phyloP scores from a whole-genome alignment of 2,329 filamentous ascomycete genomes.

The Hypoxylon sp. region DNA sequence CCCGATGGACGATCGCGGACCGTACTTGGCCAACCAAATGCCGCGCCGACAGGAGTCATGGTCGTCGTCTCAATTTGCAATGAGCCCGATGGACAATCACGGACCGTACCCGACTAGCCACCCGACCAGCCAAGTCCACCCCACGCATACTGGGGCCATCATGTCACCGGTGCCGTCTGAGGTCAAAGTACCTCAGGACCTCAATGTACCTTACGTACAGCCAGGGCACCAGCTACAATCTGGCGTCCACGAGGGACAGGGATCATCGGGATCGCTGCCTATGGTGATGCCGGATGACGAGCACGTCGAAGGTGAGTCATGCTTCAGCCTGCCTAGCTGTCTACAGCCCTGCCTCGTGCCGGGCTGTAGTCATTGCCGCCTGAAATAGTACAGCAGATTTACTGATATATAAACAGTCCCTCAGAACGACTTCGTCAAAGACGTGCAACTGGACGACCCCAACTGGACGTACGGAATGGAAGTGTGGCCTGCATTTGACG shows the following conservation, averaged over 20 bases:
- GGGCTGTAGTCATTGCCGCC: slow-evolving; percentile 34
- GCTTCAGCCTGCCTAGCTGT: slow-evolving; percentile 31
- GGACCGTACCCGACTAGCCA: background rate
- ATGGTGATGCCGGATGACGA: slow-evolving; percentile 1
- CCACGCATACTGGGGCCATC: background rate
- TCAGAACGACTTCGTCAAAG: background rate
- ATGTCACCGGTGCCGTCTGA: background rate
- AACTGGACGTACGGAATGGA: slow-evolving; percentile 52
- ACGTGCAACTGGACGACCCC: slow-evolving; percentile 5
- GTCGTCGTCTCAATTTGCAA: background rate
- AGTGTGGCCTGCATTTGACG: slow-evolving; percentile 46
- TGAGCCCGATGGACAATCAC: too few species aligned
- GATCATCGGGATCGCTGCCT: slow-evolving; percentile 1
- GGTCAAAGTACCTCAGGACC: background rate
- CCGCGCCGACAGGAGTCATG: background rate
- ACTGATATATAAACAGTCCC: slow-evolving; percentile 35
- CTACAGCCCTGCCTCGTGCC: slow-evolving; percentile 31
- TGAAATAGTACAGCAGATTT: slow-evolving; percentile 19
- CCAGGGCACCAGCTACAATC: background rate
- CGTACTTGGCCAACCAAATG: background rate
- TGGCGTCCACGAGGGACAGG: background rate
- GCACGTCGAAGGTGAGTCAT: slow-evolving; percentile 32
- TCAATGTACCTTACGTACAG: background rate
- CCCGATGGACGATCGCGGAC: background rate
- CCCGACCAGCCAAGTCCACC: background rate